Conservation (phyloP, 2,329 filamentous ascomycete genomes). For the Paecilomyces variotii region DNA sequence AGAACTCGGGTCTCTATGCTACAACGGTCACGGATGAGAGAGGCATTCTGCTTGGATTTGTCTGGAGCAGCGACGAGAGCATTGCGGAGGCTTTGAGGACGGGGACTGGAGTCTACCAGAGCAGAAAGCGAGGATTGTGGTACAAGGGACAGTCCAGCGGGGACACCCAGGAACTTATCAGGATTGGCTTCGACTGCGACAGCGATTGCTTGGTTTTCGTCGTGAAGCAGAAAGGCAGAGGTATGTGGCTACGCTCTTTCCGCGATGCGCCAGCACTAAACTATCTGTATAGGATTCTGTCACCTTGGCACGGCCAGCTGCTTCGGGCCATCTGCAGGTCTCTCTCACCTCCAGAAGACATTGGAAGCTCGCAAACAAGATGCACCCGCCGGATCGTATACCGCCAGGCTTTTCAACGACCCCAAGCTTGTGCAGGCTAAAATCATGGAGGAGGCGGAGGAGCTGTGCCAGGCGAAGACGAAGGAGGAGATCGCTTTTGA, state of each 20-base stretch:
- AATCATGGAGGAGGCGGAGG: conserved; percentile 97
- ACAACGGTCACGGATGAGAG: conserved; percentile 88
- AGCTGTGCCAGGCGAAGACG: conserved; percentile 78
- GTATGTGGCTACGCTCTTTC: conserved; percentile 26
- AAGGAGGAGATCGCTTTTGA: conserved; percentile 86
- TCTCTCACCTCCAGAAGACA: conserved; percentile 80
- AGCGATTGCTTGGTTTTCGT: conserved; percentile 85
- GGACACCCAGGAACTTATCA: conserved; percentile 82
- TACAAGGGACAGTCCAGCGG: conserved; percentile 93
- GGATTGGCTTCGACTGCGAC: conserved; percentile 84
- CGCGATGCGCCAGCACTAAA: conserved; percentile 10
- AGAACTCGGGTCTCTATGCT: conserved; percentile 73
- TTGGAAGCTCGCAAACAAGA: conserved; percentile 71
- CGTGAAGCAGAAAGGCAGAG: conserved; percentile 77
- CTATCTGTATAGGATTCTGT: conserved; percentile 59
- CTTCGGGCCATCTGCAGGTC: conserved; percentile 75
- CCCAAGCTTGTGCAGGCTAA: conserved; percentile 84
- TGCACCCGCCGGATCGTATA: conserved; percentile 86
- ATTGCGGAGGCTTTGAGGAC: conserved; percentile 78
- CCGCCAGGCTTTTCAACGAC: conserved; percentile 84
- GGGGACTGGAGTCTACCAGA: conserved; percentile 83
- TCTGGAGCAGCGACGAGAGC: conserved; percentile 91
- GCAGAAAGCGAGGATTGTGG: conserved; percentile 90
- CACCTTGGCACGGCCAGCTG: conserved; percentile 88
- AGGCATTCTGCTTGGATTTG: conserved; percentile 75